Percentiles rank a stretch among this genome's conserved stretches.
phyloP scores from a whole-genome alignment of 1,139 yeast genomes.

The Kurtzmaniella natalensis region DNA sequence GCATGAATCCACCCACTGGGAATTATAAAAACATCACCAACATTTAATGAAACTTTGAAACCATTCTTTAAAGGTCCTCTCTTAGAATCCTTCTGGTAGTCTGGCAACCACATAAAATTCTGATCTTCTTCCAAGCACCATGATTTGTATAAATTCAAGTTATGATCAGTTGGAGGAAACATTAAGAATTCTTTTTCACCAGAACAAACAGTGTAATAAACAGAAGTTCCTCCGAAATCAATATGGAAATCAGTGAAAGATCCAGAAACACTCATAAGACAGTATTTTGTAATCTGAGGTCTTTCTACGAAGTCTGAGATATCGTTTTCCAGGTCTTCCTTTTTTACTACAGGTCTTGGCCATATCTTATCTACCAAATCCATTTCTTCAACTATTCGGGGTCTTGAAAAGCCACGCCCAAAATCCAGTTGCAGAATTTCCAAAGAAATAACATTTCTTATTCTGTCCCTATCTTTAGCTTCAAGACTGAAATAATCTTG shows the following conservation, averaged over 20 bases:
- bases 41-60: constrained; percentile 54
- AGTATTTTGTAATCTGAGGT: constrained; percentile 78
- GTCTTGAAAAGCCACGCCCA: constrained; percentile 53
- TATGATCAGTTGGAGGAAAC: constrained; percentile 69
- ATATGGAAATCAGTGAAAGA: constrained; percentile 88
- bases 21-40: constrained; percentile 75
- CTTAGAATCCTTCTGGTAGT: constrained; percentile 23
- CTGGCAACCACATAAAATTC: constrained; percentile 64
- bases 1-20: constrained; percentile 96
- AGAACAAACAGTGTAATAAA: constrained; percentile 73
- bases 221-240: constrained; percentile 92
- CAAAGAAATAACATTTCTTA: constrained; percentile 75
- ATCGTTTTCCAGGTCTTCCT: constrained; percentile 1
- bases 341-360: constrained; percentile 17
- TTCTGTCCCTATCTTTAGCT: constrained; percentile 50
- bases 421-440: constrained; percentile 64
- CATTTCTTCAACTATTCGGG: constrained; percentile 58
- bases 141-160: constrained; percentile 54
- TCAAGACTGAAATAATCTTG: constrained; percentile 58
- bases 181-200: constrained; percentile 74
- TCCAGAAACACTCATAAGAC: constrained; percentile 78
- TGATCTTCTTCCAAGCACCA: constrained; percentile 75
- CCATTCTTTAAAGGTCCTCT: constrained; percentile 40
- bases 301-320: constrained; percentile 24
- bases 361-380: constrained; percentile 74